These are phyloP conservation scores for Microsporum audouinii DNA, from an alignment of 2,329 filamentous ascomycete species.

Conservation along the genomic window DNA sequence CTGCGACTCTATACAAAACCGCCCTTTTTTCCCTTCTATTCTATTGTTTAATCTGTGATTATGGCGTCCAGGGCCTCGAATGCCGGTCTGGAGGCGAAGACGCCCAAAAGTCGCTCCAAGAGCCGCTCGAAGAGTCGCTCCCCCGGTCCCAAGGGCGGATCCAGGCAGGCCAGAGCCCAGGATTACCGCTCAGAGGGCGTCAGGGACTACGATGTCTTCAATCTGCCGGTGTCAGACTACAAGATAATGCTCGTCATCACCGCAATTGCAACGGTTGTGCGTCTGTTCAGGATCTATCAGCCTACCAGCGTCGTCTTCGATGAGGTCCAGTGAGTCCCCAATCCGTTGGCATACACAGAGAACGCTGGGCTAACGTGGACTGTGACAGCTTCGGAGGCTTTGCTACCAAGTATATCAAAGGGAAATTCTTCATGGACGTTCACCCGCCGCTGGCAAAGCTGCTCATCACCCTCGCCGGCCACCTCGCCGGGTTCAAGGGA, in stretches of 20 bases:
- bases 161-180: slow-evolving; percentile 22
- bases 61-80: slow-evolving; percentile 17
- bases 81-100: slow-evolving; percentile 28
- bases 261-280: slow-evolving; percentile 62
- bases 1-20: background rate
- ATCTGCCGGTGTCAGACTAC: slow-evolving; percentile 74
- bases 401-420: slow-evolving; percentile 98
- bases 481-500: slow-evolving; percentile 87
- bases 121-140: slow-evolving; percentile 31
- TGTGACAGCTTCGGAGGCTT: slow-evolving; percentile 80
- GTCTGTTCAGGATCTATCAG: slow-evolving; percentile 91
- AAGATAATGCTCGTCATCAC: slow-evolving; percentile 63
- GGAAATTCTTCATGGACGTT: slow-evolving; percentile 99
- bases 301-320: slow-evolving; percentile 96
- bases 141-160: slow-evolving; percentile 29
- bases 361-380: background rate
- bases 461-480: slow-evolving; percentile 88
- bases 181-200: slow-evolving; percentile 45
- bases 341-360: background rate
- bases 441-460: slow-evolving; percentile 95
- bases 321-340: slow-evolving; percentile 81
- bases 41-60: slow-evolving; percentile 12
- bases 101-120: slow-evolving; percentile 27
- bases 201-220: slow-evolving; percentile 81
- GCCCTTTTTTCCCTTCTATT: background rate